Evolutionary conservation across 805 yeast genomes (phyloP).

Genomic region (Candida verbasci): DNA sequence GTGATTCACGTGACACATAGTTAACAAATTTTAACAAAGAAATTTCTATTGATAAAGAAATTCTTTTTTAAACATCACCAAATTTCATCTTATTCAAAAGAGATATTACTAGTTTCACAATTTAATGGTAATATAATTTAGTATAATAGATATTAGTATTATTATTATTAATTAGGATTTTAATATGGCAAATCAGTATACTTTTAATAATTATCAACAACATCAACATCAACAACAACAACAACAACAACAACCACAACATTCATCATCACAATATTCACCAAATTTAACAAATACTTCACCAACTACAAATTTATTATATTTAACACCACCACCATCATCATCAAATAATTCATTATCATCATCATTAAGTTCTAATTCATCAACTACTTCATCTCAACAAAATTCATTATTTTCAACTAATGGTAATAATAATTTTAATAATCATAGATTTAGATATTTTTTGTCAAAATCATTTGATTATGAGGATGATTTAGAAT

Average conservation of each 20-base stretch:
- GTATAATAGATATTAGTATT: too few species aligned
- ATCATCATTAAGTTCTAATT: conserved; percentile 1
- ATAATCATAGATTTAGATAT: conserved; percentile 50
- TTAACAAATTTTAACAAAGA: too few species aligned
- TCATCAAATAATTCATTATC: conserved; percentile 7
- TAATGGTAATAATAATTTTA: conserved; percentile 24
- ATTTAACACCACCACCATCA: conserved; percentile 16
- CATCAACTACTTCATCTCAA: conserved; percentile 13
- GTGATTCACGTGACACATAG: too few species aligned
- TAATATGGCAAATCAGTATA: conserved; percentile 32
- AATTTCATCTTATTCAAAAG: too few species aligned
- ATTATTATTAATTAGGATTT: too few species aligned
- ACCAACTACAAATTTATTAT: conserved; percentile 16
- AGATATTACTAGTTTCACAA: too few species aligned
- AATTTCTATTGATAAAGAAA: too few species aligned
- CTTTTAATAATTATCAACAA: conserved; percentile 21
- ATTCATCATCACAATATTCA: conserved; percentile 20
- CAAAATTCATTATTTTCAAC: too few species aligned
- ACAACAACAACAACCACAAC: too few species aligned
- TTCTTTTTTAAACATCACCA: too few species aligned
- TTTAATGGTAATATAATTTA: too few species aligned
- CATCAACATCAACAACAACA: too few species aligned
- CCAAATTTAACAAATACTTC: conserved; percentile 15
- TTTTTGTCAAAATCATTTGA: conserved; percentile 59
- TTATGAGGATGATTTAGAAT: conserved; percentile 59